Conservation (phyloP, 2,329 filamentous ascomycete genomes). For the Colletotrichum abscissum region DNA sequence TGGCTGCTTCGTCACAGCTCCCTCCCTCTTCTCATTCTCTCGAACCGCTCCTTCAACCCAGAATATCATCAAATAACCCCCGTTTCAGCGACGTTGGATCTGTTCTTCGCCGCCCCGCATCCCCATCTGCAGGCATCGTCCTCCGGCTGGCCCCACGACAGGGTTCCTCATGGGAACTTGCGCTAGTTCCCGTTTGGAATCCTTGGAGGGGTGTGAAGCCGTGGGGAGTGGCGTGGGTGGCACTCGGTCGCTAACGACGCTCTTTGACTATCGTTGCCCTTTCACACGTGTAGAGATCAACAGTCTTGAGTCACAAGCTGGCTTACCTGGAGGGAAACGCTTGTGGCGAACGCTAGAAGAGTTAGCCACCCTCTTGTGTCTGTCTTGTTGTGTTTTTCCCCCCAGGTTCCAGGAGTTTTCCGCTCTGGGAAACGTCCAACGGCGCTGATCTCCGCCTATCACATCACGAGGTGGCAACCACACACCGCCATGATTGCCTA, state of each 20-base stretch:
- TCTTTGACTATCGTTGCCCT: slow-evolving; percentile 21
- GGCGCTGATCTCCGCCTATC: slow-evolving; percentile 4
- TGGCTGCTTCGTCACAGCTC: background rate
- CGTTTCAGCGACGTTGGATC: slow-evolving; percentile 31
- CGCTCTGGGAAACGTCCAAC: background rate
- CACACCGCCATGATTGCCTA: background rate
- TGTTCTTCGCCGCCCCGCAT: slow-evolving; percentile 33
- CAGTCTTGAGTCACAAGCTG: slow-evolving; percentile 8
- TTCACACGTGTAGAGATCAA: slow-evolving; percentile 23
- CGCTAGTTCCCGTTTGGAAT: slow-evolving; percentile 35
- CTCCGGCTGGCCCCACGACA: slow-evolving; percentile 25
- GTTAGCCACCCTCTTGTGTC: slow-evolving; percentile 3
- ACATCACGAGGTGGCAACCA: background rate
- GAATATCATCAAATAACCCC: slow-evolving; percentile 21
- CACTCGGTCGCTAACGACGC: slow-evolving; percentile 14
- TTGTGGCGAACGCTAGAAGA: background rate
- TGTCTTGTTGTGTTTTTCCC: background rate
- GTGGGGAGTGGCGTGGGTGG: slow-evolving; percentile 31
- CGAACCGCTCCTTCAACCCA: background rate
- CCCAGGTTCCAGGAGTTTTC: background rate
- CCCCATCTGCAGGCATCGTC: slow-evolving; percentile 34
- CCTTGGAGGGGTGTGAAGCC: slow-evolving; percentile 32
- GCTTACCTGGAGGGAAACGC: background rate
- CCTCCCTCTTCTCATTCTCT: background rate
- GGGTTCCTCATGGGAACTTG: slow-evolving; percentile 32